Evolutionary conservation across 2,329 filamentous ascomycete genomes (phyloP).

Genomic region (Myriangium duriaei): DNA sequence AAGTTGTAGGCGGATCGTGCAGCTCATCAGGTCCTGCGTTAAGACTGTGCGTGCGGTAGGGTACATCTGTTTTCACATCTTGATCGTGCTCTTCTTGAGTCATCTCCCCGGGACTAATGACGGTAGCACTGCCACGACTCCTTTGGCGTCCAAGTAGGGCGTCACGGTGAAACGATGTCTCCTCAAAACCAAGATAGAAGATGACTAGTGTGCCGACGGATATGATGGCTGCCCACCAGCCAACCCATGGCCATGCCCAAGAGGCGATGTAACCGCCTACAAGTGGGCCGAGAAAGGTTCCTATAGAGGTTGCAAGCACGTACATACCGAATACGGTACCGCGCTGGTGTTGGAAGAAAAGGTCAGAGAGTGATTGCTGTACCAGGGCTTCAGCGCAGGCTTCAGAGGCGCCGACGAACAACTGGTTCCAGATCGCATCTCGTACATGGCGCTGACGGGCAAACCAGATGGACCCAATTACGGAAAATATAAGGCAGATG

Average conservation of each 20-base stretch:
- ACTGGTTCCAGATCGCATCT: slow-evolving; percentile 43
- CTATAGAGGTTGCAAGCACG: slow-evolving; percentile 43
- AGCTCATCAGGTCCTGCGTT: slow-evolving; percentile 10
- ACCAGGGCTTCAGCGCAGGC: slow-evolving; percentile 44
- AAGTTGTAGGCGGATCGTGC: slow-evolving; percentile 31
- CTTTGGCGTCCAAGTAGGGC: not conserved
- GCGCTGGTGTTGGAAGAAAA: slow-evolving; percentile 47
- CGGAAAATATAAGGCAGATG: slow-evolving; percentile 36
- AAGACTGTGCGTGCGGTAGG: not conserved
- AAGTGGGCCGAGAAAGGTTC: slow-evolving; percentile 44
- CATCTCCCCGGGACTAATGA: not conserved
- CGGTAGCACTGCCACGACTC: not conserved
- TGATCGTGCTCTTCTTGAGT: not conserved
- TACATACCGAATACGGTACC: slow-evolving; percentile 44
- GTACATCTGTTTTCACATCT: not conserved
- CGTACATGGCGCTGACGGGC: slow-evolving; percentile 30
- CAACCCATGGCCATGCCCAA: slow-evolving; percentile 44
- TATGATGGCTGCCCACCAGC: slow-evolving; percentile 39
- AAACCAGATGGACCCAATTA: slow-evolving; percentile 44
- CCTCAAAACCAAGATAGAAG: slow-evolving; percentile 41
- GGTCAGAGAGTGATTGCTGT: slow-evolving; percentile 44
- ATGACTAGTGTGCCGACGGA: slow-evolving; percentile 36
- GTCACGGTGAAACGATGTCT: slow-evolving; percentile 35
- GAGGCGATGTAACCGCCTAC: slow-evolving; percentile 40
- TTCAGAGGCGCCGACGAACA: slow-evolving; percentile 48